A percentile compares a stretch with the other conserved stretches of the same genome.
Evolutionary conservation across 345 rosid species (phyloP).

Genomic region (Zanthoxylum bungeanum): DNA sequence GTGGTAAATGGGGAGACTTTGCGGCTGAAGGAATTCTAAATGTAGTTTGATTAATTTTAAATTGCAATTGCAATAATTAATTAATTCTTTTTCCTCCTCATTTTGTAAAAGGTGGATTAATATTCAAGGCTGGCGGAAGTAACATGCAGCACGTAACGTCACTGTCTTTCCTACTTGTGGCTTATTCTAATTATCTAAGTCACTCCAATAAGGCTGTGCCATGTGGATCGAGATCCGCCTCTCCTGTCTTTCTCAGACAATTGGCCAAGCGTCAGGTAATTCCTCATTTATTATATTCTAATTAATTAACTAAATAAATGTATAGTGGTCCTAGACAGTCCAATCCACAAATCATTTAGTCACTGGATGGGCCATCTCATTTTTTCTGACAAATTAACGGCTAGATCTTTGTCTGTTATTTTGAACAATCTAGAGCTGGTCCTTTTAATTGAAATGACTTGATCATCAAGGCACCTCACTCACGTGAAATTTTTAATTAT

Average conservation of each 20-base stretch:
- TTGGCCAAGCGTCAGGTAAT: conserved; percentile 59
- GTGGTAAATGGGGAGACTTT: no score
- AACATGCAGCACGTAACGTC: conserved; percentile 99
- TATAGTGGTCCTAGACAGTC: no score
- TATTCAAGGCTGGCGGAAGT: conserved; percentile 86
- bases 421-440: neutral
- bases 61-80: neutral
- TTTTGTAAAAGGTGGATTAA: conserved; percentile 57
- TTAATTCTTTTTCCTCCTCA: neutral
- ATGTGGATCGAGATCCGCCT: conserved; percentile 54
- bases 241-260: conserved; percentile 59
- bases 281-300: neutral
- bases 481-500: conserved; percentile 17
- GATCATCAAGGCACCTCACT: conserved; percentile 1
- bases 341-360: conserved; percentile 2
- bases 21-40: no score
- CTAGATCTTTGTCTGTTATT: conserved; percentile 11
- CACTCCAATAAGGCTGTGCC: conserved; percentile 55
- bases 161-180: conserved; percentile 72
- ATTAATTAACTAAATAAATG: no score
- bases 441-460: conserved; percentile 3
- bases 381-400: conserved; percentile 26
- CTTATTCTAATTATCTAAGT: conserved; percentile 82
- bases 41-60: neutral
- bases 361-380: no score